Evolutionary conservation across 1,284 basidiomycete genomes (phyloP), one percentile per base, ranked within the genome.

Genomic region (Ganoderma multipileum): DNA sequence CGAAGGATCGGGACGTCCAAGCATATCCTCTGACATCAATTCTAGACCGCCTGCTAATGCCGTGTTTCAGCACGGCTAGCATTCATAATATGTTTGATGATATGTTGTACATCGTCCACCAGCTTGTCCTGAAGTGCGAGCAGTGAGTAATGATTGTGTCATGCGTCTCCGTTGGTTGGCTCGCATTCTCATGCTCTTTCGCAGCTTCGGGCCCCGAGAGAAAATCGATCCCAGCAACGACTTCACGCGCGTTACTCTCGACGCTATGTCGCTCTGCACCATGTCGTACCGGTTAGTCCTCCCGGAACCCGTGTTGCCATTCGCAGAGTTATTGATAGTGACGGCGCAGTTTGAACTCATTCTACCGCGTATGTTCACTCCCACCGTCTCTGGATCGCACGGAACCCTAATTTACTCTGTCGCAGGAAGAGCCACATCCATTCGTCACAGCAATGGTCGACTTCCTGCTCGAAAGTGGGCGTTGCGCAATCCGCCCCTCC

Each of bases 21-120:
- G 18, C 20, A 9, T 16, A 52, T 8, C 14, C 5, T 18, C 33
- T 50, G 14, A 58, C 44, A 20, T 36, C 6, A n/a, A 16, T 20
- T 14, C 2, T 73, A 83, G 85, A 87, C 76, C 84, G 85, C 50
- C 80, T 87, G 26, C 79, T 88, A 14, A 83, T 86, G 79, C 86
- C 86, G 5, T 83, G 84, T 1, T 88, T 88, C 74, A 84, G 83
- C n/a, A 81, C 85, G 0, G 71, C 81, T 18, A 79, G 79, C 20
- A 82, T 86, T 54, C 79, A 78, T 59, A 78, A 78, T 66, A 87
- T 87, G 85, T 84, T 84, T 72, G 80, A 81, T 64, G 82, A 82
- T 67, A 85, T 87, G 85, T 76, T 80, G 44, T 86, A 87, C 66
- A 81, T 87, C 54, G 76, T 79, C 38, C 78, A 80, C n/a, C 86